Evolutionary conservation across 345 rosid genomes (phyloP).

Genomic region (Sonneratia caseolaris): DNA sequence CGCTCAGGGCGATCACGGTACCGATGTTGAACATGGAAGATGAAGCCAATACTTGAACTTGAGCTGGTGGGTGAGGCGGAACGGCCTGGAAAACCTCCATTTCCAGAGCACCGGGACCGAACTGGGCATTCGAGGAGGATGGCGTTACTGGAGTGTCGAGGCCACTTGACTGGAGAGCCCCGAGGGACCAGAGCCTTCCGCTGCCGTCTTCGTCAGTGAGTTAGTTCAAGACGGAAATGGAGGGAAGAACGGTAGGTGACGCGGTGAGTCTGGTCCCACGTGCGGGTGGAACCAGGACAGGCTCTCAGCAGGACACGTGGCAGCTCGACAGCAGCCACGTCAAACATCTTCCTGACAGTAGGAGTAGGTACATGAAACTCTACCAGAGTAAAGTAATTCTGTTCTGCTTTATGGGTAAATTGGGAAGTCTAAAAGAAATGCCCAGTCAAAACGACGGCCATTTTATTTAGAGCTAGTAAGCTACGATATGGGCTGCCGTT

Average conservation of each 20-base stretch:
- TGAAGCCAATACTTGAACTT: neutral
- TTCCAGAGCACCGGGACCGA: neutral
- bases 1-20: slow-evolving; percentile 15
- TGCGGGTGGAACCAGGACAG: neutral
- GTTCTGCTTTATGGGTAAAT: too few relatives aligned
- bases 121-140: neutral
- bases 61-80: neutral
- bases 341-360: neutral
- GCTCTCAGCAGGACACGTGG: neutral
- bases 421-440: too few relatives aligned
- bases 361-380: neutral
- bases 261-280: neutral
- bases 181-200: too few relatives aligned
- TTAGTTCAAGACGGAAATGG: neutral
- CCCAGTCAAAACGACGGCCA: too few relatives aligned
- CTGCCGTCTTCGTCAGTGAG: too few relatives aligned
- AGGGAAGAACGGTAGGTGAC: neutral
- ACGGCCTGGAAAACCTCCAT: neutral
- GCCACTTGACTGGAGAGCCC: neutral
- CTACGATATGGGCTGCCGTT: too few relatives aligned
- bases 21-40: neutral
- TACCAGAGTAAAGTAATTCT: too few relatives aligned
- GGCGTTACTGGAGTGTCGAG: neutral
- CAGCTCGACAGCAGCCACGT: neutral
- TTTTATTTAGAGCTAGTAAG: too few relatives aligned